phyloP scores from a whole-genome alignment of 148 eudicot species.

The Cornus kousa region DNA sequence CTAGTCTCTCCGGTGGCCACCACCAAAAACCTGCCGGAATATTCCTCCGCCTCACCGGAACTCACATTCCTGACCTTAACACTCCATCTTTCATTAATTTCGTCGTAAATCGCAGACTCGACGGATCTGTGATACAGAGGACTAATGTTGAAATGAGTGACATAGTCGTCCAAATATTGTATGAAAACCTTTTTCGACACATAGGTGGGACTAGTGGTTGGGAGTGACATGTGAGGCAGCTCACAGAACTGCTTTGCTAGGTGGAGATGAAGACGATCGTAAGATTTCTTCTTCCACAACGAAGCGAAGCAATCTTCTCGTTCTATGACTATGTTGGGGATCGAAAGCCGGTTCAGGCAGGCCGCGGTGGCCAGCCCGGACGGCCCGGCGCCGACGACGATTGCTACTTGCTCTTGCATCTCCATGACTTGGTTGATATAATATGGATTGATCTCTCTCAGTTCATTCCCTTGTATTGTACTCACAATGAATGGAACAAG shows the following conservation, averaged over 20 bases:
- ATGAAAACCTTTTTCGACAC: constrained; percentile 37
- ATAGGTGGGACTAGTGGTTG: constrained; percentile 41
- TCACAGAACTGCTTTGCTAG: constrained; percentile 49
- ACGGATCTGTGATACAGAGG: constrained; percentile 50
- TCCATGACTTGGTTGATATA: not conserved
- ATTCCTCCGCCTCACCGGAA: constrained; percentile 38
- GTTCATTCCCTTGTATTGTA: too few species aligned
- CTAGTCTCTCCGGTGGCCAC: constrained; percentile 78
- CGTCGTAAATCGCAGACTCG: constrained; percentile 42
- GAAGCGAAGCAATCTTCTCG: constrained; percentile 70
- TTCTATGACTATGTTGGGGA: constrained; percentile 61
- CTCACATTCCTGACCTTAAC: constrained; percentile 22
- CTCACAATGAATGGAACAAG: not conserved
- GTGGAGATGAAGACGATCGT: constrained; percentile 78
- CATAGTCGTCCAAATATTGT: constrained; percentile 61
- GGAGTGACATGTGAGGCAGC: constrained; percentile 53
- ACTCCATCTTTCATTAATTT: constrained; percentile 35
- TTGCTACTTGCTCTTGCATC: constrained; percentile 25
- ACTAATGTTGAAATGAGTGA: constrained; percentile 40
- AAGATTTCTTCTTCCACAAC: constrained; percentile 68
- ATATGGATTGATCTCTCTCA: too few species aligned
- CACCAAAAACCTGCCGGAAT: constrained; percentile 57
- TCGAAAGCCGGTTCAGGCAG: constrained; percentile 43
- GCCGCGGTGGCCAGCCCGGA: constrained; percentile 77
- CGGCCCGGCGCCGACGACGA: constrained; percentile 74